Conservation (phyloP, 2,329 filamentous ascomycete genomes). For the Colletotrichum spaethianum region DNA sequence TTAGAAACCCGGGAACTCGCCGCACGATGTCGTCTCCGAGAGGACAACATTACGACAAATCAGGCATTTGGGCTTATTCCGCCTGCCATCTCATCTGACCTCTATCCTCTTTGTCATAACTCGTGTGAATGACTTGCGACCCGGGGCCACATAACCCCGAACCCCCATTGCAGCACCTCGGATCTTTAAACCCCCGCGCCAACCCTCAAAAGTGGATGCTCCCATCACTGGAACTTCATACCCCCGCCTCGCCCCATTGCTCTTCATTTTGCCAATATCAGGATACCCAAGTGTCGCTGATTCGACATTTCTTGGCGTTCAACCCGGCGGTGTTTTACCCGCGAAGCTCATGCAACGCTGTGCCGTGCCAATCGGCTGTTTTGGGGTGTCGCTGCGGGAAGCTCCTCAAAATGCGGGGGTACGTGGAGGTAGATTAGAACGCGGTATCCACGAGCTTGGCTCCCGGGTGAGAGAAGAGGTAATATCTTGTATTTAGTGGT, state of each 20-base stretch:
- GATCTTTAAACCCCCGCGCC: slow-evolving; percentile 17
- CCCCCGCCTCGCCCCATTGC: slow-evolving; percentile 7
- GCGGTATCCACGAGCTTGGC: slow-evolving; percentile 9
- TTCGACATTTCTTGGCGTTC: background rate
- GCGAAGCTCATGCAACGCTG: background rate
- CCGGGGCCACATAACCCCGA: slow-evolving; percentile 18
- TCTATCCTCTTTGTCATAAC: background rate
- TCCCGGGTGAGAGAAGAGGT: background rate
- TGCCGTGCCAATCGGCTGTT: slow-evolving; percentile 14
- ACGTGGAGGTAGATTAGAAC: background rate
- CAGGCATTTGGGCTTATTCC: background rate
- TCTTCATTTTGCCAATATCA: background rate
- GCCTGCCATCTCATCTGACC: background rate
- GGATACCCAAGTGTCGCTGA: slow-evolving; percentile 1
- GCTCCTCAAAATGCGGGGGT: slow-evolving; percentile 37
- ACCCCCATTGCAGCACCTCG: background rate
- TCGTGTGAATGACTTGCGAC: background rate
- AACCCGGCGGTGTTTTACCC: slow-evolving; percentile 2
- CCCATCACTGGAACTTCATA: slow-evolving; percentile 1
- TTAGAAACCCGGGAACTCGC: background rate
- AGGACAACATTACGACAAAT: background rate
- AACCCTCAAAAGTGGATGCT: background rate
- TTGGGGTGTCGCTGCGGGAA: background rate
- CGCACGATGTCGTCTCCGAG: background rate
- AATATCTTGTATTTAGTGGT: background rate